phyloP scores from a whole-genome alignment of 805 yeast genomes.

The Metschnikowia dekortorum region DNA sequence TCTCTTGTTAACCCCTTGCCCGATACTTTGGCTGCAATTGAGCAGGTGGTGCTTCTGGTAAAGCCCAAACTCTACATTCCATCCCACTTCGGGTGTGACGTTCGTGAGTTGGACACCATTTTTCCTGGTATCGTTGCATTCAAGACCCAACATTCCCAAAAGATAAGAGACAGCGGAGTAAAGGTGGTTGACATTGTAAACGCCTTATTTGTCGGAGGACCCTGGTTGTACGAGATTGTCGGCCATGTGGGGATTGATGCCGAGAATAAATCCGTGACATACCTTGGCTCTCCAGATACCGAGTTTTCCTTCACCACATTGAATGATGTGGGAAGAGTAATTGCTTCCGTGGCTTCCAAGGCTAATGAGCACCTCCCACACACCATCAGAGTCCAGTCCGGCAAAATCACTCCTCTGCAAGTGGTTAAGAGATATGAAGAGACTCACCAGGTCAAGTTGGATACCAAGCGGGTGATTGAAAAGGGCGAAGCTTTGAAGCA shows the following conservation, averaged over 20 bases:
- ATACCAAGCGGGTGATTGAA: constrained; percentile 6
- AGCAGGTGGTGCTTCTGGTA: too few species aligned
- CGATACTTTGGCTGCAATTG: background rate
- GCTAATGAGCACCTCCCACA: constrained; percentile 39
- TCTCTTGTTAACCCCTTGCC: constrained; percentile 36
- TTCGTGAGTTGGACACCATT: too few species aligned
- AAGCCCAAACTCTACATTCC: too few species aligned
- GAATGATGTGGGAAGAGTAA: constrained; percentile 44
- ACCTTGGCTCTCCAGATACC: constrained; percentile 37
- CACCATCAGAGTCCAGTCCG: constrained; percentile 39
- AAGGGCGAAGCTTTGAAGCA: constrained; percentile 26
- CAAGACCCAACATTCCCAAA: constrained; percentile 15
- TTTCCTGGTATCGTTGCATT: too few species aligned
- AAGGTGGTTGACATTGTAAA: constrained; percentile 45
- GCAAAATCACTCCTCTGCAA: constrained; percentile 15
- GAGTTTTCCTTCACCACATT: constrained; percentile 14
- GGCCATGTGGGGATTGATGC: constrained; percentile 36
- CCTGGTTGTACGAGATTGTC: constrained; percentile 13
- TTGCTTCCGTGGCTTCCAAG: constrained; percentile 33
- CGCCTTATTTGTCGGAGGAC: constrained; percentile 28
- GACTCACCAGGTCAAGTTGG: constrained; percentile 25
- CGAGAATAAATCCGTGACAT: constrained; percentile 29
- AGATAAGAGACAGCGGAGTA: constrained; percentile 40
- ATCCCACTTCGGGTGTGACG: too few species aligned
- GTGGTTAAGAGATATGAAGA: constrained; percentile 35